These are phyloP conservation scores for Schrenkiella parvula DNA, from an alignment of 345 rosid species.

Conservation along the genomic window DNA sequence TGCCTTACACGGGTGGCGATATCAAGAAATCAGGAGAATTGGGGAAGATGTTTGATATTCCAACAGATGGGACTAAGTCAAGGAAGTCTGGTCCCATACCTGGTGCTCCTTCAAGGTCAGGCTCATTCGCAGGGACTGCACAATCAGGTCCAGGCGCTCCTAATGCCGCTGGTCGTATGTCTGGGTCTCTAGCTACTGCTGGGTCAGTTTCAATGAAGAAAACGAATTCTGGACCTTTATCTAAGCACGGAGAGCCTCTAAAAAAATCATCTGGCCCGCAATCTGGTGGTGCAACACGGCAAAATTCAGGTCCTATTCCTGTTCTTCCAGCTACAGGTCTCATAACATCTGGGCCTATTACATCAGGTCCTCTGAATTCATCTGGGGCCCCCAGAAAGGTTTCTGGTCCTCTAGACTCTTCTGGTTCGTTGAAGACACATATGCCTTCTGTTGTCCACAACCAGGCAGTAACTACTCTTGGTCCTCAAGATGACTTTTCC, in stretches of 20 bases:
- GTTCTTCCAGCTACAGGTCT: slow-evolving; percentile 93
- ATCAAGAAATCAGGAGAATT: slow-evolving; percentile 94
- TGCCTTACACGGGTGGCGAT: slow-evolving; percentile 99
- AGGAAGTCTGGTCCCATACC: slow-evolving; percentile 95
- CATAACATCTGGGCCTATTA: slow-evolving; percentile 94
- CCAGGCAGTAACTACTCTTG: slow-evolving; percentile 81
- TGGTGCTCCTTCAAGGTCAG: slow-evolving; percentile 78
- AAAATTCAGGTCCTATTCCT: slow-evolving; percentile 89
- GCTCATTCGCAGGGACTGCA: slow-evolving; percentile 89
- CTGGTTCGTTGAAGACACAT: slow-evolving; percentile 68
- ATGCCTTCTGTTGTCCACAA: slow-evolving; percentile 66
- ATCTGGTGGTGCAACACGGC: slow-evolving; percentile 89
- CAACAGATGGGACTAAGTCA: slow-evolving; percentile 80
- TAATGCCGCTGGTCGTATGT: slow-evolving; percentile 63
- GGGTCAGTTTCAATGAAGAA: slow-evolving; percentile 84
- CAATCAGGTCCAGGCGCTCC: slow-evolving; percentile 81
- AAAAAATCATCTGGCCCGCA: slow-evolving; percentile 98
- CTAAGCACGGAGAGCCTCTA: slow-evolving; percentile 91
- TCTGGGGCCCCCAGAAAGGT: slow-evolving; percentile 91
- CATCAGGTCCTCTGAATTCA: slow-evolving; percentile 87
- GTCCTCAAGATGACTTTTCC: slow-evolving; percentile 79
- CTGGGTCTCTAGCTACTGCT: slow-evolving; percentile 65
- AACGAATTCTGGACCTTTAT: slow-evolving; percentile 92
- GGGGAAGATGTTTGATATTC: slow-evolving; percentile 98
- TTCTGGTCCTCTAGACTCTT: slow-evolving; percentile 92